phyloP scores from a whole-genome alignment of 805 yeast genomes.

The Yarrowia keelungensis region DNA sequence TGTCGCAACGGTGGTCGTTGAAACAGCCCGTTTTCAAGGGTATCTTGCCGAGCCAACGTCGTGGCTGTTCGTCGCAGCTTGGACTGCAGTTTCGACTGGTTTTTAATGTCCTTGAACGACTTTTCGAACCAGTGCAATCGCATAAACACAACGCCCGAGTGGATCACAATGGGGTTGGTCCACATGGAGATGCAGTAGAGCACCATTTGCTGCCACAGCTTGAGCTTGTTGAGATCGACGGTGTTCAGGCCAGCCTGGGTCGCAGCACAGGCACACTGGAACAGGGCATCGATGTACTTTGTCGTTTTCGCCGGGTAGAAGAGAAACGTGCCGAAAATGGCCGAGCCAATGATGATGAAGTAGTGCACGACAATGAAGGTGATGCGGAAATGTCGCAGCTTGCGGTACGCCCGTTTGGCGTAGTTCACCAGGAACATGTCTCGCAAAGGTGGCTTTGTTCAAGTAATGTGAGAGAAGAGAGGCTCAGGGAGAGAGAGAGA shows the following conservation, averaged over 20 bases:
- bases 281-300: constrained; percentile 77
- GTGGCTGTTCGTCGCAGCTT: constrained; percentile 84
- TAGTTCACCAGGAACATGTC: constrained; percentile 26
- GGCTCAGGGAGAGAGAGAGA: not conserved
- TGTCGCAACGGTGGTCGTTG: constrained; percentile 30
- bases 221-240: constrained; percentile 66
- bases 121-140: constrained; percentile 90
- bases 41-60: constrained; percentile 59
- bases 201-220: constrained; percentile 79
- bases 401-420: constrained; percentile 28
- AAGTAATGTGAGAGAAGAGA: no score
- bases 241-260: constrained; percentile 96
- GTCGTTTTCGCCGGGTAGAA: constrained; percentile 75
- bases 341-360: constrained; percentile 66
- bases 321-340: constrained; percentile 73
- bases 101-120: constrained; percentile 81
- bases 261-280: constrained; percentile 74
- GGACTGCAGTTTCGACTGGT: constrained; percentile 76
- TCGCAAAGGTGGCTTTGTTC: not conserved
- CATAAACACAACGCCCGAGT: constrained; percentile 75
- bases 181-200: constrained; percentile 67
- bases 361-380: constrained; percentile 49
- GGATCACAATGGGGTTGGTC: constrained; percentile 89
- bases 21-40: constrained; percentile 31
- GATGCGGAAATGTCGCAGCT: constrained; percentile 33